A percentile compares a stretch with the other conserved stretches of the same genome.
phyloP scores from a whole-genome alignment of 1,139 yeast species.

The Geotrichum bryndzae region DNA sequence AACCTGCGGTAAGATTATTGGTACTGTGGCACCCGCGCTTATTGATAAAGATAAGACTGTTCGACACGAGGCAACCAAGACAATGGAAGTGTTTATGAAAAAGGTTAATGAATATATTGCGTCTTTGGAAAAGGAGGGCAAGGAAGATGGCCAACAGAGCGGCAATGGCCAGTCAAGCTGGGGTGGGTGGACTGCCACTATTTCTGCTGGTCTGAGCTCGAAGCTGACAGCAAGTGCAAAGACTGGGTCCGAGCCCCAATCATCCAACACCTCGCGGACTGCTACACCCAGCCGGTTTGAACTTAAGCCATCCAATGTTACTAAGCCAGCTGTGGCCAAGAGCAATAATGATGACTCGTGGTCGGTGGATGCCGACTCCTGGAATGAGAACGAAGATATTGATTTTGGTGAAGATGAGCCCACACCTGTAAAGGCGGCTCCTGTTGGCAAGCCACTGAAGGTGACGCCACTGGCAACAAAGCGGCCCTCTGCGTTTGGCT shows the following conservation, averaged over 20 bases:
- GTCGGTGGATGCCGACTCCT: slow-evolving; percentile 6
- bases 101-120: slow-evolving; percentile 59
- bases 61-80: slow-evolving; percentile 60
- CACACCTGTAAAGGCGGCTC: slow-evolving; percentile 3
- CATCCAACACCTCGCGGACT: slow-evolving; percentile 3
- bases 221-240: not conserved
- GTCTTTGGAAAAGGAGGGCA: slow-evolving; percentile 12
- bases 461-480: not conserved
- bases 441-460: not conserved
- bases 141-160: not conserved
- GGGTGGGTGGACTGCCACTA: slow-evolving; percentile 12
- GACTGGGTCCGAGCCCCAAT: not conserved
- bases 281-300: slow-evolving; percentile 12
- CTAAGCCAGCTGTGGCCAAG: not conserved
- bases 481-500: slow-evolving; percentile 10
- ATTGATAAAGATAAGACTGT: slow-evolving; percentile 70
- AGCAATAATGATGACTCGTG: slow-evolving; percentile 6
- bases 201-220: slow-evolving; percentile 4
- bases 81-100: slow-evolving; percentile 59
- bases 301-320: not conserved
- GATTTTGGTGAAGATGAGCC: slow-evolving; percentile 23
- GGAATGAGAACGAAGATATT: slow-evolving; percentile 1
- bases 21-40: slow-evolving; percentile 77
- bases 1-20: slow-evolving; percentile 74
- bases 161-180: not conserved